Conservation (phyloP, 495 filamentous ascomycete species). For the Aspergillus cristatus region DNA sequence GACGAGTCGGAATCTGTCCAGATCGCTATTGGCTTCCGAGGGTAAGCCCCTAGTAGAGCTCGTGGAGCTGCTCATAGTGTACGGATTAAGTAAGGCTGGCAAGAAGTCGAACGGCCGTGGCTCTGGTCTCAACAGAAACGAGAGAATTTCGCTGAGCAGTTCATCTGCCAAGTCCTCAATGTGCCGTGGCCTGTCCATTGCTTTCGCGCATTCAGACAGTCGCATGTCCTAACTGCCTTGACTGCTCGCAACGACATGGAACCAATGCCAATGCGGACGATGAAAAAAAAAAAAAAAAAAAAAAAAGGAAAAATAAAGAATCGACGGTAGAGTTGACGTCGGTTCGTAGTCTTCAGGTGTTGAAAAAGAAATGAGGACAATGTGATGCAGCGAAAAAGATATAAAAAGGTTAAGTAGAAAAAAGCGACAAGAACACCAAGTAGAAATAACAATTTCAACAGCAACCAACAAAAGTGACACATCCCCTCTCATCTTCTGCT, state of each 20-base stretch:
- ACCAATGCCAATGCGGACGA: constrained; percentile 5
- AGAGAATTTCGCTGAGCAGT: constrained; percentile 47
- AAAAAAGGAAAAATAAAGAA: constrained; percentile 3
- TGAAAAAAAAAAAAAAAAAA: not conserved
- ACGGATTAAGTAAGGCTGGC: too few species aligned
- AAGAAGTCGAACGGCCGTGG: constrained; percentile 8
- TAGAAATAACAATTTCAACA: constrained; percentile 6
- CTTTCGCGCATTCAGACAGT: constrained; percentile 26
- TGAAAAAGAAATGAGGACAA: not conserved
- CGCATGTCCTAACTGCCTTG: constrained; percentile 27
- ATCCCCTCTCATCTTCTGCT: constrained; percentile 8
- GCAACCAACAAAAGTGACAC: constrained; percentile 13
- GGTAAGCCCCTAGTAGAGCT: constrained; percentile 2
- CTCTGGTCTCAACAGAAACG: constrained; percentile 20
- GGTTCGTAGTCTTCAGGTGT: not conserved
- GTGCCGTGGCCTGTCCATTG: constrained; percentile 26
- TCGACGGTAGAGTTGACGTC: not conserved
- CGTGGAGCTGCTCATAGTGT: constrained; percentile 3
- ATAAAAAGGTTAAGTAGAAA: constrained; percentile 5
- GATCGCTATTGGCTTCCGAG: constrained; percentile 13
- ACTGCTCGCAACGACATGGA: constrained; percentile 32
- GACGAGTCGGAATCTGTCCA: constrained; percentile 46
- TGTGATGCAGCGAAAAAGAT: constrained; percentile 2
- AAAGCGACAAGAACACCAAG: constrained; percentile 2
- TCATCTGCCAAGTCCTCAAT: constrained; percentile 52